Evolutionary conservation across 805 yeast genomes (phyloP), one percentile per base, ranked within the genome.

Genomic region (Spathaspora arborariae): DNA sequence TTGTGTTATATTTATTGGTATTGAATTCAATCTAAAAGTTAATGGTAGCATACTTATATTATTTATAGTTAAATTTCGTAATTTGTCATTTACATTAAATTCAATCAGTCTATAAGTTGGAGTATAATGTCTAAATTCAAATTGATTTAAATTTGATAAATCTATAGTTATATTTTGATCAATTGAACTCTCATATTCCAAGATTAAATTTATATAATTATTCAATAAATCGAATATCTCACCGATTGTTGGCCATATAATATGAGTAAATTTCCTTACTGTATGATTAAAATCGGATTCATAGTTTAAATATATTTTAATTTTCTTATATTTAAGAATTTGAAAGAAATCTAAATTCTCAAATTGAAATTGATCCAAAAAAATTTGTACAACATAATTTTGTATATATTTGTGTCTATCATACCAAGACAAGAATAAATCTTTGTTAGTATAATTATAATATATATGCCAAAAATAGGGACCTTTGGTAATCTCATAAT

Each of bases 401-500:
- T 33, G 34, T 7, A 42, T 42, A 22, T 42, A 20, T 15, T 42
- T 22, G 35, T 42, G 45, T 22, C 45, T 15, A 24, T 34, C 45
- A 33, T 33, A 42, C 45, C 45, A 42, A 18, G 39, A 22, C 26
- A 42, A 21, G 40, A 42, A 42, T 21, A 20, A 16, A 42, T 34
- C 40, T 24, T 33, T 21, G 9, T 18, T 24, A 2, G 40, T 33
- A 19, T 42, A 42, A 22, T 42, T 42, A 16, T 42, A 42, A 22
- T 33, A 42, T 3, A 42, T 42, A 26, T 42, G 45, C 45, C 45
- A 42, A 20, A 42, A 42, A 37, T 42, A 42, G 10, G 45, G 45
- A 10, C 45, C 45, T 16, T 35, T 33, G 16, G 45, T 42, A 19
- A 37, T 42, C 16, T 42, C 45, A 16, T 42, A 42, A 26, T 42